A percentile compares a stretch with the other conserved stretches of the same genome.
These are phyloP conservation scores for Magnaporthiopsis incrustans DNA, from an alignment of 2,329 filamentous ascomycete species.

Conservation along the genomic window DNA sequence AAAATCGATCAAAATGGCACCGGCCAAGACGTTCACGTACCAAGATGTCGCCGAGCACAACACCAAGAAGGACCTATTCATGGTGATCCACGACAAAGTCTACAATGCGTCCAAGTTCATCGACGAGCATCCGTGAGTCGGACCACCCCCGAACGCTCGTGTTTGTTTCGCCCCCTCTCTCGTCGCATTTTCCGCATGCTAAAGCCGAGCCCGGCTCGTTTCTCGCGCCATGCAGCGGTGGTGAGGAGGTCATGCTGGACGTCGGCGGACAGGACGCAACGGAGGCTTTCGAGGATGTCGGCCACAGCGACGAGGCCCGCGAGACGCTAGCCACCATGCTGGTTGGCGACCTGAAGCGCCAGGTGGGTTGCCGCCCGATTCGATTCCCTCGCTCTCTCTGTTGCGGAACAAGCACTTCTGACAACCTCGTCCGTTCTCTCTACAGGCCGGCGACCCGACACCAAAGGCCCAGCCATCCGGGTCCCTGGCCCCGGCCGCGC, in stretches of 20 bases:
- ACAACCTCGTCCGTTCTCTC: constrained; percentile 6
- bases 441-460: constrained; percentile 67
- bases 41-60: constrained; percentile 78
- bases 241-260: constrained; percentile 95
- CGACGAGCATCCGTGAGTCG: constrained; percentile 84
- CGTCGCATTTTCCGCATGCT: neutral
- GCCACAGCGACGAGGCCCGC: constrained; percentile 96
- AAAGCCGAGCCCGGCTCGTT: neutral
- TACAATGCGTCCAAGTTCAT: constrained; percentile 86
- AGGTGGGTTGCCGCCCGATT: constrained; percentile 52
- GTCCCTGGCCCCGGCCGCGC: constrained; percentile 40
- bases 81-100: constrained; percentile 94
- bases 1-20: constrained; percentile 27
- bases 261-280: constrained; percentile 93
- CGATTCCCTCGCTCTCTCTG: neutral
- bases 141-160: constrained; percentile 10
- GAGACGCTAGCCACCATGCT: constrained; percentile 78
- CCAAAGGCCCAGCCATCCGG: constrained; percentile 52
- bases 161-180: constrained; percentile 8
- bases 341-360: constrained; percentile 71
- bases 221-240: constrained; percentile 55
- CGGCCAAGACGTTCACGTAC: constrained; percentile 55
- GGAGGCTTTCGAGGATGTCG: constrained; percentile 98
- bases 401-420: neutral
- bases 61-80: constrained; percentile 86